Percentiles rank a stretch among this genome's conserved stretches.
phyloP scores from a whole-genome alignment of 768 basidiomycete species.

The Termitomyces sp. region DNA sequence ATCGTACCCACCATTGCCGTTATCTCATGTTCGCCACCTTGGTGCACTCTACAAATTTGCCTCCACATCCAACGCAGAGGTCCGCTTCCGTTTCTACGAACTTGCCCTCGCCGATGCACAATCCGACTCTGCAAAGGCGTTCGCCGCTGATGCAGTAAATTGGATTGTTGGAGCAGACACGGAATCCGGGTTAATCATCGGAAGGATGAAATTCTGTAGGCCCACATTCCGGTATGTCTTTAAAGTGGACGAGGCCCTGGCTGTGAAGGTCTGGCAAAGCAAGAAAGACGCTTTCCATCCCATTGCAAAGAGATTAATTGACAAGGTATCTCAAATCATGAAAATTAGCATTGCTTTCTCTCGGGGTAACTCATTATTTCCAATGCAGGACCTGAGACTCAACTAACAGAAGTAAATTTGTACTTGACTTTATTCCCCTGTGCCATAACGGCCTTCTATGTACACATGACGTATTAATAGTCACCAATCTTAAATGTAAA shows the following conservation, averaged over 20 bases:
- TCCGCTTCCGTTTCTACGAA: slow-evolving; percentile 74
- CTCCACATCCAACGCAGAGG: slow-evolving; percentile 65
- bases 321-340: slow-evolving; percentile 45
- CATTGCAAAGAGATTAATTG: slow-evolving; percentile 68
- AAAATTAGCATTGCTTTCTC: neutral
- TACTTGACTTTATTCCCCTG: neutral
- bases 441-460: neutral
- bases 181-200: slow-evolving; percentile 52
- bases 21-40: slow-evolving; percentile 52
- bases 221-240: slow-evolving; percentile 53
- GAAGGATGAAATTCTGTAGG: slow-evolving; percentile 83
- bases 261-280: slow-evolving; percentile 41
- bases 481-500: neutral
- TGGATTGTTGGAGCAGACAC: slow-evolving; percentile 69
- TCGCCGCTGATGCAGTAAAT: slow-evolving; percentile 46
- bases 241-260: slow-evolving; percentile 47
- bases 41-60: slow-evolving; percentile 44
- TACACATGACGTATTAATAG: neutral
- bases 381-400: neutral
- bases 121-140: slow-evolving; percentile 41
- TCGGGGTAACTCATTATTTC: neutral
- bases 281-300: slow-evolving; percentile 63
- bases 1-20: slow-evolving; percentile 54
- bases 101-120: slow-evolving; percentile 51
- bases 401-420: neutral